These are phyloP conservation scores for Lojkania enalia DNA, from an alignment of 2,329 filamentous ascomycete genomes.

Conservation along the genomic window DNA sequence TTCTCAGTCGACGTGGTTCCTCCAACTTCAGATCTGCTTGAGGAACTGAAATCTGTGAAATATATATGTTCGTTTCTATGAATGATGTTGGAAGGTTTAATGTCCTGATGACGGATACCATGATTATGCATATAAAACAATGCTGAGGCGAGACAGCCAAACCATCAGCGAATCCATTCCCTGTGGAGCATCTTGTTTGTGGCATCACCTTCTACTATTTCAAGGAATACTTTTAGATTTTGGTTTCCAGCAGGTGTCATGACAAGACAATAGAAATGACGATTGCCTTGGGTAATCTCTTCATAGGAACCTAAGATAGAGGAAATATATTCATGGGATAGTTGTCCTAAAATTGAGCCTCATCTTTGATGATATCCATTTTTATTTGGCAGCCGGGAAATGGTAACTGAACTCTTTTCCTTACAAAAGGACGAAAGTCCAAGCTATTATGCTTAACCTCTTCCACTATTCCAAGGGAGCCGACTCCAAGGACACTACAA, in stretches of 20 bases:
- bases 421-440: conserved; percentile 7
- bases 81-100: conserved; percentile 19
- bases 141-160: conserved; percentile 15
- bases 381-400: not conserved
- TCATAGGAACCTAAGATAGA: conserved; percentile 16
- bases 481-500: conserved; percentile 12
- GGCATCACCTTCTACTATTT: conserved; percentile 12
- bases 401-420: conserved; percentile 18
- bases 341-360: conserved; percentile 11
- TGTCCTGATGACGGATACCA: conserved; percentile 16
- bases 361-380: conserved; percentile 13
- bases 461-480: conserved; percentile 19
- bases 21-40: not conserved
- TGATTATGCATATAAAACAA: conserved; percentile 14
- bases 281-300: conserved; percentile 2
- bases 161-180: conserved; percentile 4
- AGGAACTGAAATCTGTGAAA: conserved; percentile 19
- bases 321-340: conserved; percentile 16
- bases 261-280: conserved; percentile 16
- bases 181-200: not conserved
- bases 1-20: conserved; percentile 4
- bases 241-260: conserved; percentile 21
- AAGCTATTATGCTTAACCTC: conserved; percentile 12
- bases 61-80: conserved; percentile 6
- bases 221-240: conserved; percentile 15